A percentile compares a stretch with the other conserved stretches of the same genome.
Conservation (phyloP, 1,139 yeast species). For the Saccharomycopsis crataegensis region DNA sequence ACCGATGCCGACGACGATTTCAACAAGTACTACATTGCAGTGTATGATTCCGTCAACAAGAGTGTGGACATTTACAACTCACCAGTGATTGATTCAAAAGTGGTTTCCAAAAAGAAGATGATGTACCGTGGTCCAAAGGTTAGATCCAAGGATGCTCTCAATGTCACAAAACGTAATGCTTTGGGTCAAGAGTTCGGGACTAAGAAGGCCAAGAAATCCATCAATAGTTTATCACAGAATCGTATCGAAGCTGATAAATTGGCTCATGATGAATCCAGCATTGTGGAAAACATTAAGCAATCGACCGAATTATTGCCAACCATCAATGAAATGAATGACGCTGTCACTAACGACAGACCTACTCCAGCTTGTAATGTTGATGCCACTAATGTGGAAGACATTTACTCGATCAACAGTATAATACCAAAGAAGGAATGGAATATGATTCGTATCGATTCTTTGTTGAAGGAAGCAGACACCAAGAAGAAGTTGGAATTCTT, state of each 20-base stretch:
- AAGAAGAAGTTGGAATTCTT: conserved; percentile 41
- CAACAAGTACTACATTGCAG: conserved; percentile 50
- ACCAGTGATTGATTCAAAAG: conserved; percentile 44
- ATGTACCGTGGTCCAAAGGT: conserved; percentile 53
- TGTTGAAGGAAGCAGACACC: conserved; percentile 43
- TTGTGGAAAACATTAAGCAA: conserved; percentile 69
- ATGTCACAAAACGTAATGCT: conserved; percentile 60
- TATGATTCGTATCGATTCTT: conserved; percentile 52
- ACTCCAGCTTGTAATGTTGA: conserved; percentile 71
- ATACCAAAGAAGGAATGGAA: conserved; percentile 62
- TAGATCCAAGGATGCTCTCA: conserved; percentile 47
- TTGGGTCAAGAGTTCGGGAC: conserved; percentile 97
- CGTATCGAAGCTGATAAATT: conserved; percentile 78
- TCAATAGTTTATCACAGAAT: conserved; percentile 72
- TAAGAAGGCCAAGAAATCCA: conserved; percentile 88
- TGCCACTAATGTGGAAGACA: conserved; percentile 75
- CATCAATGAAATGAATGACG: conserved; percentile 46
- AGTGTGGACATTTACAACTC: conserved; percentile 58
- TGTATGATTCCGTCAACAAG: conserved; percentile 56
- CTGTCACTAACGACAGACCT: conserved; percentile 62
- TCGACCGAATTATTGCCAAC: conserved; percentile 71
- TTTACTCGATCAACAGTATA: conserved; percentile 67
- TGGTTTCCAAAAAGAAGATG: conserved; percentile 47
- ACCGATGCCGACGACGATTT: conserved; percentile 35
- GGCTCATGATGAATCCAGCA: conserved; percentile 64